These are phyloP conservation scores for Alternaria conjuncta DNA, from an alignment of 2,329 filamentous ascomycete species.

Conservation along the genomic window DNA sequence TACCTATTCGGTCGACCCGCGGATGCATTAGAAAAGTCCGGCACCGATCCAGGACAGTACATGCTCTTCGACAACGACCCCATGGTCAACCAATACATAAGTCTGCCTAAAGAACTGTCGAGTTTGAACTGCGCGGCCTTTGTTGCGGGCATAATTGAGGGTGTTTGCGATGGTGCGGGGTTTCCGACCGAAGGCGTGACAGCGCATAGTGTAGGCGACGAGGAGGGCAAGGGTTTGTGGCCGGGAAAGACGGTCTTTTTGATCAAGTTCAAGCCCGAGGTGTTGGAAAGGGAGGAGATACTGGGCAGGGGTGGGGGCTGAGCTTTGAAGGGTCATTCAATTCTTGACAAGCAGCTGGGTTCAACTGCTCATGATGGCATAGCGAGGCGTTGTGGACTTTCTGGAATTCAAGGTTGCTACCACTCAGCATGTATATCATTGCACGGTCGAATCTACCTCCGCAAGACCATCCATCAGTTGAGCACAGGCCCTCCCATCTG, in stretches of 20 bases:
- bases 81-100: conserved; percentile 91
- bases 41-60: conserved; percentile 88
- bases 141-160: conserved; percentile 93
- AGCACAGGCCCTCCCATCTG: background rate
- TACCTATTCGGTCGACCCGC: conserved; percentile 91
- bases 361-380: conserved; percentile 9
- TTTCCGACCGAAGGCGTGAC: conserved; percentile 85
- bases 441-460: background rate
- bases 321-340: background rate
- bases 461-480: background rate
- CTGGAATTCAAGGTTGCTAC: background rate
- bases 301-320: conserved; percentile 65
- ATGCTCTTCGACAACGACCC: conserved; percentile 99
- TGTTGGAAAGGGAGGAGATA: conserved; percentile 88
- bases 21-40: conserved; percentile 89
- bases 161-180: conserved; percentile 89
- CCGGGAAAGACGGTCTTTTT: conserved; percentile 95
- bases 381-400: conserved; percentile 22
- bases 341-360: background rate
- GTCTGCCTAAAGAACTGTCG: conserved; percentile 92
- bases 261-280: conserved; percentile 89
- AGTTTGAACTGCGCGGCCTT: conserved; percentile 96
- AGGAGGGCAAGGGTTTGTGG: conserved; percentile 71
- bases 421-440: background rate
- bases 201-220: conserved; percentile 72